Base-by-base conservation (phyloP, 2,329 filamentous ascomycete genomes). In the Verticillium nonalfalfae region DNA sequence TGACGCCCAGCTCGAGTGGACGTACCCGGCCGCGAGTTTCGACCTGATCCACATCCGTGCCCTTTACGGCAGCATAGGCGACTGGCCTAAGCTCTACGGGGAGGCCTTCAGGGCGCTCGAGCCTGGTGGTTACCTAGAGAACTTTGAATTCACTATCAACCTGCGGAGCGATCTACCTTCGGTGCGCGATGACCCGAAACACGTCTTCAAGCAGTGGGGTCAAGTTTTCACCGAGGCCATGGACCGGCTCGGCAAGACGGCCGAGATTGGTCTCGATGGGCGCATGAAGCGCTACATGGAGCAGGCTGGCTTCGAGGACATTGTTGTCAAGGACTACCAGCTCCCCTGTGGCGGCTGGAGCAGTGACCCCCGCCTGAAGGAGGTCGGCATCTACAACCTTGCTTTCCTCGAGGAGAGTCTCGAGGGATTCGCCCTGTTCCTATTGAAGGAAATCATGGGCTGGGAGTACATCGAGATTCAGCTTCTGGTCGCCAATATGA, bases 31-130 rank as follows among this genome's bases (percentile, higher is more conserved):
- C 1, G 68, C 79, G 60, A 72, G 77, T 38, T 84, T 85, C 67
- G 85, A 88, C 72, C 85, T 81, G 66, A 80, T 89, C 60, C 87
- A 88, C 68, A 81, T 83, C 10, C 81, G 83, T 35, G 77, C 82
- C 66, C 74, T 88, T 65, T 75, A 80, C 4, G 86, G 85, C 31
- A 79, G 79, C 60, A 80, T 88, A 61, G 72, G 75, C 3, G 84
- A 86, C 65, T 88, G 85, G 72, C 76, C 78, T 39, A 74, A 78
- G 11, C 69, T 88, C 4, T 79, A 87, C 61, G 70, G 73, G 52
- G 79, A 82, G 61, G 73, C 80, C 1, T 84, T 74, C 68, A 76
- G 77, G 60, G 79, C 84, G 58, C 76, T 86, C 14, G 81, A 80
- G 58, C 84, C 86, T 0, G 85, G 85, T 10, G 85, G 81, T 7